Evolutionary conservation across 495 filamentous ascomycete species (phyloP).

Genomic region (Penicillium robsamsonii): DNA sequence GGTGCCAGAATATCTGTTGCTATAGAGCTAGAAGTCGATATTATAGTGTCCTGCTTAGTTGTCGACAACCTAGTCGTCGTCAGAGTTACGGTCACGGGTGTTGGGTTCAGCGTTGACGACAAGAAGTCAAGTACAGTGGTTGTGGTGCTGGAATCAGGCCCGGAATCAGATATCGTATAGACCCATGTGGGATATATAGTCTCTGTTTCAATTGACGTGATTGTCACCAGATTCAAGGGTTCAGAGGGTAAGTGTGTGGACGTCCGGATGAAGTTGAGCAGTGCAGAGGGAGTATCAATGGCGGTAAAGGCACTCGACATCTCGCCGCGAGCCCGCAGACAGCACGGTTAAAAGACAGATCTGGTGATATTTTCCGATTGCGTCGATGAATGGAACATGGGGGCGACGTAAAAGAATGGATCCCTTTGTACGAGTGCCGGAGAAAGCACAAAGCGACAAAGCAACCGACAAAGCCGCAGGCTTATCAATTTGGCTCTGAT

Average conservation of each 20-base stretch:
- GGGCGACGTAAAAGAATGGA: not conserved
- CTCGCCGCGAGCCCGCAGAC: constrained; percentile 1
- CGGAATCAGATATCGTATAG: not conserved
- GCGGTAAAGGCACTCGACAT: constrained; percentile 1
- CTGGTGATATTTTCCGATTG: not conserved
- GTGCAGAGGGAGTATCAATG: not conserved
- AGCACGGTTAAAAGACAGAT: constrained; percentile 2
- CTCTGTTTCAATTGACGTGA: constrained; percentile 7
- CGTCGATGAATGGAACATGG: constrained; percentile 5
- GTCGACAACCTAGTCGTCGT: not conserved
- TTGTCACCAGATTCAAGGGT: not conserved
- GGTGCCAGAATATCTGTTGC: not conserved
- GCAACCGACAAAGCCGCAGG: not conserved
- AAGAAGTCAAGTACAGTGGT: not conserved
- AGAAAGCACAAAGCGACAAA: constrained; percentile 2
- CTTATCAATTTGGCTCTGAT: not conserved
- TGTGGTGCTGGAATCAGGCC: not conserved
- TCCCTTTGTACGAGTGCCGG: constrained; percentile 3
- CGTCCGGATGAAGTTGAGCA: not conserved
- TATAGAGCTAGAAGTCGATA: not conserved
- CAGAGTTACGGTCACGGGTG: not conserved
- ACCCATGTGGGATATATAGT: constrained; percentile 8
- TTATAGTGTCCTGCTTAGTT: not conserved
- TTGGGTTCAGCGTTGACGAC: not conserved
- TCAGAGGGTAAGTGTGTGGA: not conserved